Conservation (phyloP, 371 early-diverging fungal species). For the Saksenaea oblongispora region DNA sequence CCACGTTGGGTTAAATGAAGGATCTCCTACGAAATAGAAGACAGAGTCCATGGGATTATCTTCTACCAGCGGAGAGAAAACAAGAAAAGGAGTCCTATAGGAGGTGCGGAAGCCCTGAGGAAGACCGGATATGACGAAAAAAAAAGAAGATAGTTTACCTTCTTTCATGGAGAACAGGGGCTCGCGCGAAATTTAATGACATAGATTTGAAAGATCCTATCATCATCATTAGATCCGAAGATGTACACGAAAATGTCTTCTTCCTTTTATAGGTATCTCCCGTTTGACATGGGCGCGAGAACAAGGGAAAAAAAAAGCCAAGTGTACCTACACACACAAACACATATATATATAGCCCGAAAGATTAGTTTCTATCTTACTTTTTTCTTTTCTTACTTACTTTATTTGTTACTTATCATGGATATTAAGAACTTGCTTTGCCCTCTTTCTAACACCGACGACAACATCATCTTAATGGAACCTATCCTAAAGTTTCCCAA, state of each 20-base stretch:
- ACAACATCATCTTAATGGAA: neutral
- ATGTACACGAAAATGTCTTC: neutral
- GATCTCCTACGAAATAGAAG: neutral
- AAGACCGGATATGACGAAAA: neutral
- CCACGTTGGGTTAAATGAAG: neutral
- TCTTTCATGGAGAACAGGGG: neutral
- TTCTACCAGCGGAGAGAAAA: neutral
- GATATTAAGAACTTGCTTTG: conserved; percentile 25
- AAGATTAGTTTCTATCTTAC: neutral
- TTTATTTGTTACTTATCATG: conserved; percentile 6
- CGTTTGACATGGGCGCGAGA: conserved; percentile 2
- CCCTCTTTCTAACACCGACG: conserved; percentile 1
- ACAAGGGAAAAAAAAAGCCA: neutral
- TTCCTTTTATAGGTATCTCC: neutral
- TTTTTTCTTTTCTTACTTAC: neutral
- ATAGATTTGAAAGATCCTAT: neutral
- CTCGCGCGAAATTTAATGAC: conserved; percentile 3
- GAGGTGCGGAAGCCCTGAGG: neutral
- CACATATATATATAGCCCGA: neutral
- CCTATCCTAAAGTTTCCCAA: conserved; percentile 11
- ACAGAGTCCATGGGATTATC: neutral
- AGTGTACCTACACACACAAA: neutral
- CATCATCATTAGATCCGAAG: neutral
- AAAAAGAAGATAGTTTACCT: neutral
- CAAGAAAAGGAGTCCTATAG: neutral